Conservation (phyloP, 225 moss, liverwort and hornwort species). For the Pleurozium schreberi region DNA sequence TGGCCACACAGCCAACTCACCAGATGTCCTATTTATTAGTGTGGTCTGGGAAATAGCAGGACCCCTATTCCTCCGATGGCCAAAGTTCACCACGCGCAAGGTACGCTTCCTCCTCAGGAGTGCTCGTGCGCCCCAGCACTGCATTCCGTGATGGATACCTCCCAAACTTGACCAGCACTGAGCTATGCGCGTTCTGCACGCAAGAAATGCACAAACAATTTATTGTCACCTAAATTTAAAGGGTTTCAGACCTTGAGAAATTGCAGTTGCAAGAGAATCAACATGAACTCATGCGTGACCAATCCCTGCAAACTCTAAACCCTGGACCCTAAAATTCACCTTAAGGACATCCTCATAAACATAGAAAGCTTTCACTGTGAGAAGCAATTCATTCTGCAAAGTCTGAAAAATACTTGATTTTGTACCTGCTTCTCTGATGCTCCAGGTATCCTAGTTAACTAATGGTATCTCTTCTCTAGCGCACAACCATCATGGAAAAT, state of each 20-base stretch:
- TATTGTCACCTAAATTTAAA: neutral
- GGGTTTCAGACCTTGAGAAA: neutral
- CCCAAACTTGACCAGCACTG: conserved; percentile 47
- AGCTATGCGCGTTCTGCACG: conserved; percentile 44
- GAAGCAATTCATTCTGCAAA: neutral
- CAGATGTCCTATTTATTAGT: neutral
- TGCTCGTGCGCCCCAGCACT: conserved; percentile 38
- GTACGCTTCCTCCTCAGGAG: conserved; percentile 46
- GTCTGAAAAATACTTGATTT: neutral
- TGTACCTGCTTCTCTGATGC: neutral
- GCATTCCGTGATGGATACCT: conserved; percentile 71
- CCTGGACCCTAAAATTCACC: neutral
- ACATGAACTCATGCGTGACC: neutral
- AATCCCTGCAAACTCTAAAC: neutral
- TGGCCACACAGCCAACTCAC: neutral
- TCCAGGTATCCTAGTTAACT: neutral
- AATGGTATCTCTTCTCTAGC: neutral
- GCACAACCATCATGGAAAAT: neutral
- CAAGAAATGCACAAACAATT: neutral
- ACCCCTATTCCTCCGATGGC: neutral
- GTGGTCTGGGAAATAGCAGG: neutral
- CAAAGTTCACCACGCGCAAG: conserved; percentile 28
- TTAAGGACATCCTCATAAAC: neutral
- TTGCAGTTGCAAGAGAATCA: neutral
- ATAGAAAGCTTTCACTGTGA: neutral